These are phyloP conservation scores for Sedum album DNA, from an alignment of 164 flowering plant species.

Conservation along the genomic window DNA sequence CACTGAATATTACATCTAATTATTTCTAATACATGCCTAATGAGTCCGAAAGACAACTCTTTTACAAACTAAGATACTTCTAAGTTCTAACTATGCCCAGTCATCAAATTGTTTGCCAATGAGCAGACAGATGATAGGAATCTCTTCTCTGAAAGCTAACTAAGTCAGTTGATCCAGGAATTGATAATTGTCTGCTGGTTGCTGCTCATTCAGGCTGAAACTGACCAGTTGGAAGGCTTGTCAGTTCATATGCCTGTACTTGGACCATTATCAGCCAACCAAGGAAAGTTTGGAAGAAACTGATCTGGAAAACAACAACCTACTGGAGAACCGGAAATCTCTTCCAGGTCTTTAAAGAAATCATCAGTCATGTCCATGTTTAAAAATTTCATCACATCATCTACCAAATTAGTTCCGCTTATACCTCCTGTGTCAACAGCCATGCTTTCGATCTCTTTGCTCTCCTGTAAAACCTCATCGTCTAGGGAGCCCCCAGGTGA, in stretches of 20 bases:
- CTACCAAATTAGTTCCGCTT: constrained; percentile 25
- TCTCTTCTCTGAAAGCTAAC: background rate
- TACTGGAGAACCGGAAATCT: constrained; percentile 21
- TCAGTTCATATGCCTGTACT: background rate
- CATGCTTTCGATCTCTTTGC: constrained; percentile 19
- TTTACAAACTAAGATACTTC: background rate
- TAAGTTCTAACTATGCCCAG: background rate
- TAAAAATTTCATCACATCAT: constrained; percentile 25
- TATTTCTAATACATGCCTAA: background rate
- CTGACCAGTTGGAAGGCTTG: background rate
- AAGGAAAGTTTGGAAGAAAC: background rate
- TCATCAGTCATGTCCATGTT: constrained; percentile 45
- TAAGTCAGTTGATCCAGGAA: background rate
- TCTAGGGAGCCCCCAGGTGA: constrained; percentile 8
- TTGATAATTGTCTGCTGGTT: background rate
- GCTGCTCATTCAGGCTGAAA: background rate
- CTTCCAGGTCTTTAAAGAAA: constrained; percentile 64
- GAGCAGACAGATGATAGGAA: background rate
- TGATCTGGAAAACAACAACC: constrained; percentile 10
- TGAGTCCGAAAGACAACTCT: background rate
- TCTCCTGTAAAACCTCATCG: constrained; percentile 19
- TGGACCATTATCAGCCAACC: background rate
- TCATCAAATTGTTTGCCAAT: background rate
- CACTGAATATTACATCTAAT: background rate
- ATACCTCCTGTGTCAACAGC: background rate